Percentiles rank a stretch among this genome's conserved stretches.
phyloP scores from a whole-genome alignment of 1,284 basidiomycete genomes.

The Cryptococcus sp. region DNA sequence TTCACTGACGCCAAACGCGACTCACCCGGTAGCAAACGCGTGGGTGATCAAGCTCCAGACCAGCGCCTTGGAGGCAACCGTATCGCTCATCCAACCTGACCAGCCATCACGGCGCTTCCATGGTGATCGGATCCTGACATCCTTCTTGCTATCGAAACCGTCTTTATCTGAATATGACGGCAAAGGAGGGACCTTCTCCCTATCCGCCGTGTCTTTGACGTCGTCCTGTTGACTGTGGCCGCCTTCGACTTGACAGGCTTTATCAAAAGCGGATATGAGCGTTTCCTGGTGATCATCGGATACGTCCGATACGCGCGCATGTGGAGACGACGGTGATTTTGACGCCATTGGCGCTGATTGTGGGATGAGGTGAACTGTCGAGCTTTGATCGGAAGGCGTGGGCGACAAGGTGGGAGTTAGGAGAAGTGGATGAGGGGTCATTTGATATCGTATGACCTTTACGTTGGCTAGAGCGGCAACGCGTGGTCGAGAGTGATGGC shows the following conservation, averaged over 20 bases:
- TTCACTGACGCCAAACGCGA: neutral
- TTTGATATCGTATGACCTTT: no score
- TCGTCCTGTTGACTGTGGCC: no score
- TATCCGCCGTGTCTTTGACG: no score
- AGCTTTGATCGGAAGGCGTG: neutral
- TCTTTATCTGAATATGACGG: no score
- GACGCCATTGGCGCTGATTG: neutral
- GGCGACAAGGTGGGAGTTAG: neutral
- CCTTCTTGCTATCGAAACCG: no score
- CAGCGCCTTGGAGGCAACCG: conserved; percentile 28
- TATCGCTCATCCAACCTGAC: conserved; percentile 36
- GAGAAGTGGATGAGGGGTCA: neutral
- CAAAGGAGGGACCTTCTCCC: no score
- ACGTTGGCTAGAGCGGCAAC: no score
- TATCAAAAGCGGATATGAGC: no score
- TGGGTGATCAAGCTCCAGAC: conserved; percentile 40
- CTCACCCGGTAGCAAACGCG: conserved; percentile 43
- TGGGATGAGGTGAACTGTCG: neutral
- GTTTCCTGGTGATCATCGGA: no score
- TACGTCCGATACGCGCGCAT: no score
- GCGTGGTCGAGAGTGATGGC: neutral
- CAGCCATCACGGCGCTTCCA: conserved; percentile 28
- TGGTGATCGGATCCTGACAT: conserved; percentile 14
- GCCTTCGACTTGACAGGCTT: no score
- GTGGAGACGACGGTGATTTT: no score